Evolutionary conservation across 371 early-diverging fungal genomes (phyloP).

Genomic region (Saksenaea oblongispora): DNA sequence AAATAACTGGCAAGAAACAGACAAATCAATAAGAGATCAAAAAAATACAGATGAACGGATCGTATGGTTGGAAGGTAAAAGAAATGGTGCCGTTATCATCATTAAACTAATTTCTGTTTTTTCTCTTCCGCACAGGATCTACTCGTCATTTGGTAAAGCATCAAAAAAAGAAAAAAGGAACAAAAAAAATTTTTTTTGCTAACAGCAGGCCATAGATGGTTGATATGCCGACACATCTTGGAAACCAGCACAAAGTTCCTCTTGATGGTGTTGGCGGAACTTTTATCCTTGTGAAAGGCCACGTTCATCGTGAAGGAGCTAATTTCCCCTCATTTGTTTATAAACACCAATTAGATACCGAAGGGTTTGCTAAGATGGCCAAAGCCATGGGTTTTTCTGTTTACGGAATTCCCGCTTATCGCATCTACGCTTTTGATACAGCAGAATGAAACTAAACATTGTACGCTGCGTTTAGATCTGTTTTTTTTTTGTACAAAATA

Average conservation of each 20-base stretch:
- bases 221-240: conserved; percentile 38
- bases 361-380: conserved; percentile 73
- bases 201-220: conserved; percentile 32
- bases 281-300: conserved; percentile 60
- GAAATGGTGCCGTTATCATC: not conserved
- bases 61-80: conserved; percentile 42
- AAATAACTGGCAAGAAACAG: conserved; percentile 69
- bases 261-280: conserved; percentile 71
- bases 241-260: conserved; percentile 34
- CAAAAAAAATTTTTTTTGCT: conserved; percentile 8
- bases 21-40: conserved; percentile 49
- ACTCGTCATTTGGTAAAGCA: not conserved
- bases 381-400: conserved; percentile 59
- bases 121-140: too few relatives aligned
- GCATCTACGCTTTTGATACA: conserved; percentile 19
- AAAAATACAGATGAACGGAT: conserved; percentile 36
- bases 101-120: too few relatives aligned
- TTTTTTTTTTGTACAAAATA: not conserved
- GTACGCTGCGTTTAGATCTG: not conserved
- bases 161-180: conserved; percentile 1
- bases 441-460: conserved; percentile 1
- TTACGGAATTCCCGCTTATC: conserved; percentile 58
- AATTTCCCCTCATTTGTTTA: conserved; percentile 62
- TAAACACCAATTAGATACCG: conserved; percentile 69
- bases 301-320: conserved; percentile 67